Conservation (phyloP, 345 rosid genomes). For the Moringa oleifera region DNA sequence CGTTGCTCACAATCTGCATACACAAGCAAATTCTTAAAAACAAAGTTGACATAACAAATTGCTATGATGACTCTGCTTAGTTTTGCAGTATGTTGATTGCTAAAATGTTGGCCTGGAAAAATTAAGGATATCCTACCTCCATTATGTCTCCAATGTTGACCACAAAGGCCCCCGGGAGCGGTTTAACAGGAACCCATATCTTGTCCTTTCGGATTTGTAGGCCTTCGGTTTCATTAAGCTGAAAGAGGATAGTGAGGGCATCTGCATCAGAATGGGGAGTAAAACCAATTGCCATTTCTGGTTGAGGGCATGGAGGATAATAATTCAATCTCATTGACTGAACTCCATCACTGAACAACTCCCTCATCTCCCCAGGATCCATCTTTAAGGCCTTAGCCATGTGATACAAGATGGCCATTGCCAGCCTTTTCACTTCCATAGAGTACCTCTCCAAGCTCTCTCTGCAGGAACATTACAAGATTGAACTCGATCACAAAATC, state of each 20-base stretch:
- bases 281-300: conserved; percentile 30
- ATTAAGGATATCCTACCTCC: conserved; percentile 26
- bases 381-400: not conserved
- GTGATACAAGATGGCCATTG: conserved; percentile 8
- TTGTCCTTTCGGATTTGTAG: conserved; percentile 6
- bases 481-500: no score
- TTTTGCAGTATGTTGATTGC: no score
- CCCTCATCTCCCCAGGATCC: conserved; percentile 4
- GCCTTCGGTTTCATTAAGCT: conserved; percentile 12
- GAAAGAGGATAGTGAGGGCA: conserved; percentile 14
- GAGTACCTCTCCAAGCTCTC: conserved; percentile 15
- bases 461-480: no score
- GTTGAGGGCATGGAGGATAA: conserved; percentile 39
- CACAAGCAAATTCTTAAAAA: no score
- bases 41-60: no score
- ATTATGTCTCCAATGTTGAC: conserved; percentile 9
- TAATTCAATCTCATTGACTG: conserved; percentile 40
- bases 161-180: conserved; percentile 33
- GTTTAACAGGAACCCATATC: conserved; percentile 13
- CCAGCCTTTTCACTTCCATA: conserved; percentile 14
- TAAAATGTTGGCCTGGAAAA: not conserved
- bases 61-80: no score
- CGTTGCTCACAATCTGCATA: conserved; percentile 39
- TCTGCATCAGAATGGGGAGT: conserved; percentile 32
- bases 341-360: conserved; percentile 23